Evolutionary conservation across 495 filamentous ascomycete genomes (phyloP).

Genomic region (Podospora pseudocomata): DNA sequence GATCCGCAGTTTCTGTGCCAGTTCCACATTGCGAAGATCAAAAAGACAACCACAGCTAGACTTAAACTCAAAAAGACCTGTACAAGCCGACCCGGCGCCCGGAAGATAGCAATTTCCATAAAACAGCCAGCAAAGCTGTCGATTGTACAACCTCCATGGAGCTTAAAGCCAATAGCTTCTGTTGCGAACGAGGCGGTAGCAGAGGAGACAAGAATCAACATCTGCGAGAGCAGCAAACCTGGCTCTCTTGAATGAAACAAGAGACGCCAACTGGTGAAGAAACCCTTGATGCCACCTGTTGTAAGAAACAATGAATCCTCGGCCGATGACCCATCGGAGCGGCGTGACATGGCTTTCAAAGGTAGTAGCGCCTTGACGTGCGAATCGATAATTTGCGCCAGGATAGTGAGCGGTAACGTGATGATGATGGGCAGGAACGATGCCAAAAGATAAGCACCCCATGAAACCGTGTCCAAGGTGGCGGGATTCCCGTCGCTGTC

Average conservation of each 20-base stretch:
- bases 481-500: not conserved
- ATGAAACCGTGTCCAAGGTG: not conserved
- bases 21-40: not conserved
- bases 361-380: constrained; percentile 2
- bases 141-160: not conserved
- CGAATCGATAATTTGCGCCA: not conserved
- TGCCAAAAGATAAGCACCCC: not conserved
- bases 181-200: not conserved
- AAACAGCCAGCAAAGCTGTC: not conserved
- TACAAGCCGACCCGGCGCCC: not conserved
- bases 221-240: not conserved
- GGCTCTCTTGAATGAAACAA: not conserved
- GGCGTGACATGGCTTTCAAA: not conserved
- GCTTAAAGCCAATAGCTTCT: not conserved
- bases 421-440: not conserved
- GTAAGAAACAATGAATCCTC: not conserved
- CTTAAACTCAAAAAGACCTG: not conserved
- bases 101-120: not conserved
- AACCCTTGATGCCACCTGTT: not conserved
- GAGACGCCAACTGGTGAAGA: not conserved
- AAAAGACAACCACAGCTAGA: not conserved
- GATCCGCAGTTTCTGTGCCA: not conserved
- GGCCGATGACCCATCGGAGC: not conserved
- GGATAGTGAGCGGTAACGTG: not conserved
- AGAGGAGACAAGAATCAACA: not conserved